A percentile compares a stretch with the other conserved stretches of the same genome.
Conservation (phyloP, 805 yeast species). For the Yamadazyma takamatsuzukensis region DNA sequence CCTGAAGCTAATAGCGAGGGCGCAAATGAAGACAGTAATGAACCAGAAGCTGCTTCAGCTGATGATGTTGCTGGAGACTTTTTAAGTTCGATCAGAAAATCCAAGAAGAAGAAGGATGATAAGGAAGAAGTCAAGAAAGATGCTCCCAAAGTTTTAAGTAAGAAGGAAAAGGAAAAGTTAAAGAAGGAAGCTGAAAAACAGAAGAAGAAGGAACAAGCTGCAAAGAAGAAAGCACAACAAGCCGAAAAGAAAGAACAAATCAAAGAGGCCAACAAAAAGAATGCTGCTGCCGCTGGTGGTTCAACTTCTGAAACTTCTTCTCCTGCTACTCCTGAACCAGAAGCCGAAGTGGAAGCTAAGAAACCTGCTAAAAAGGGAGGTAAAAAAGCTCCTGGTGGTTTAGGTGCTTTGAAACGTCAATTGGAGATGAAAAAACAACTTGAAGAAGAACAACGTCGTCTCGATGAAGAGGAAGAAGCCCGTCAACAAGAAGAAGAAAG, state of each 20-base stretch:
- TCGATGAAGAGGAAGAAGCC: conserved; percentile 58
- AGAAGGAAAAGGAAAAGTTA: conserved; percentile 93
- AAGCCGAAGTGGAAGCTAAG: conserved; percentile 23
- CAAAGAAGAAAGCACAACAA: conserved; percentile 73
- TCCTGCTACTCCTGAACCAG: conserved; percentile 32
- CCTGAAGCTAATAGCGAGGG: conserved; percentile 29
- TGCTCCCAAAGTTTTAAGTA: conserved; percentile 76
- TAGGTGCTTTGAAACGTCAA: conserved; percentile 88
- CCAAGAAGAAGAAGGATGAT: conserved; percentile 70
- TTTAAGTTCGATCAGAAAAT: conserved; percentile 76
- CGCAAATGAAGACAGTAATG: conserved; percentile 39
- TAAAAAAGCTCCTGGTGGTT: conserved; percentile 83
- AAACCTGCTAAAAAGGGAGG: conserved; percentile 45
- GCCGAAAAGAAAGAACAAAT: conserved; percentile 57
- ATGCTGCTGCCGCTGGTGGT: conserved; percentile 35
- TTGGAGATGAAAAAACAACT: conserved; percentile 81
- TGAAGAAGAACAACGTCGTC: conserved; percentile 76
- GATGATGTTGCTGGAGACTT: conserved; percentile 56
- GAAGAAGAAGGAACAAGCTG: conserved; percentile 85
- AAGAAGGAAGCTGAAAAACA: conserved; percentile 91
- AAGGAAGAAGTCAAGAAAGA: conserved; percentile 47
- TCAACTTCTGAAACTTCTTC: conserved; percentile 19
- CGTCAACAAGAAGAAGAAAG: conserved; percentile 52
- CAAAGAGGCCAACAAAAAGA: conserved; percentile 44
- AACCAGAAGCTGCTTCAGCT: conserved; percentile 17